phyloP scores from a whole-genome alignment of 768 basidiomycete species.

The Podaxis pistillaris region DNA sequence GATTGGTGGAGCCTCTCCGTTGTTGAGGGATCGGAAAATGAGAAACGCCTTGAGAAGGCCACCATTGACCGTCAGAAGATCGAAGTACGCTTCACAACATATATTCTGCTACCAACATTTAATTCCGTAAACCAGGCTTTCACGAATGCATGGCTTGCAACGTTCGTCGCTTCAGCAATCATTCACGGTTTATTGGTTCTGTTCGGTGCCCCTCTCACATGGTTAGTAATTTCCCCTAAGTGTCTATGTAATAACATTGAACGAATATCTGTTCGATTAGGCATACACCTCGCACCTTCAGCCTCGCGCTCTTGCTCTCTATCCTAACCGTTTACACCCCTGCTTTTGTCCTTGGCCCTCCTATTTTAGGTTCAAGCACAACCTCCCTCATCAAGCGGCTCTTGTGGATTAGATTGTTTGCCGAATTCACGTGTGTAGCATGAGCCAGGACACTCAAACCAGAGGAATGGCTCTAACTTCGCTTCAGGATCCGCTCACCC shows the following conservation, averaged over 20 bases:
- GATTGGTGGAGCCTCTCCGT: conserved; percentile 51
- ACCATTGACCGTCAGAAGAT: conserved; percentile 35
- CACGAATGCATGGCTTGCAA: conserved; percentile 49
- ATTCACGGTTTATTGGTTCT: conserved; percentile 54
- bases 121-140: conserved; percentile 39
- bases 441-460: background rate
- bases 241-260: background rate
- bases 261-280: conserved; percentile 14
- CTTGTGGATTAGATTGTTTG: conserved; percentile 79
- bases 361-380: conserved; percentile 42
- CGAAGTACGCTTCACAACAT: conserved; percentile 29
- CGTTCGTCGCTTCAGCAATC: conserved; percentile 44
- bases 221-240: conserved; percentile 37
- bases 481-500: conserved; percentile 50
- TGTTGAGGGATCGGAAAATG: conserved; percentile 38
- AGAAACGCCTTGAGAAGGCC: conserved; percentile 42
- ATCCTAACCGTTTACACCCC: conserved; percentile 65
- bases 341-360: conserved; percentile 65
- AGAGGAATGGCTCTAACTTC: conserved; percentile 8
- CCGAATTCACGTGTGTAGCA: conserved; percentile 70
- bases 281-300: conserved; percentile 51
- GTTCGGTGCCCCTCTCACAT: conserved; percentile 73
- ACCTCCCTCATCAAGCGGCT: conserved; percentile 53
- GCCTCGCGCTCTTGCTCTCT: conserved; percentile 68
- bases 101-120: background rate